Evolutionary conservation across 2,329 filamentous ascomycete species (phyloP).

Genomic region (Graphiopsis chlorocephala): DNA sequence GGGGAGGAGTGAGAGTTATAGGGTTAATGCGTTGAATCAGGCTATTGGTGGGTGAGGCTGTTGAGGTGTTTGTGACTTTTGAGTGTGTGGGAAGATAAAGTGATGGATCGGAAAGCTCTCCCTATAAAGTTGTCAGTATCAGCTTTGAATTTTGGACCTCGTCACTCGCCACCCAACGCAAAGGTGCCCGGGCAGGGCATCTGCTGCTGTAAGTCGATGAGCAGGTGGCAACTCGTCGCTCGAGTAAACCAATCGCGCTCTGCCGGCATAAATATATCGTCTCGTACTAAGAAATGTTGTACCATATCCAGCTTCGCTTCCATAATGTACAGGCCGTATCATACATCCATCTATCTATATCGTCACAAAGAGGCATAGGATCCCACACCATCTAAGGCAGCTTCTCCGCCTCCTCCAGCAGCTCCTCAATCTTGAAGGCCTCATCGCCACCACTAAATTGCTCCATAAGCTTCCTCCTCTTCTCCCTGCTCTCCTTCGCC

Average conservation of each 20-base stretch:
- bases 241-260: neutral
- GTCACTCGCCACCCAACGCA: neutral
- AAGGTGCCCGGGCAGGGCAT: neutral
- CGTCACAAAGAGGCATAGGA: neutral
- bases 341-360: constrained; percentile 9
- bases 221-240: neutral
- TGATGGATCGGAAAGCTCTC: neutral
- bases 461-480: constrained; percentile 68
- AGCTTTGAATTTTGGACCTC: neutral
- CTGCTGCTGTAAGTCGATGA: neutral
- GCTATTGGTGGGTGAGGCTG: neutral
- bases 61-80: neutral
- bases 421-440: constrained; percentile 75
- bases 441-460: constrained; percentile 78
- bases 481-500: constrained; percentile 68
- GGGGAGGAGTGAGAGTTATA: constrained; percentile 31
- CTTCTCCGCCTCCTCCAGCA: constrained; percentile 88
- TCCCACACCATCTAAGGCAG: constrained; percentile 39
- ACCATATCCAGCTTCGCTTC: neutral
- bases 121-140: neutral
- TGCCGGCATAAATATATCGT: neutral
- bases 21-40: constrained; percentile 10
- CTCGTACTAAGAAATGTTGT: too few relatives aligned
- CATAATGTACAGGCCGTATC: constrained; percentile 13
- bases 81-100: neutral